phyloP scores from a whole-genome alignment of 73 alveolate genomes.

The Vitrella brassicaformis region DNA sequence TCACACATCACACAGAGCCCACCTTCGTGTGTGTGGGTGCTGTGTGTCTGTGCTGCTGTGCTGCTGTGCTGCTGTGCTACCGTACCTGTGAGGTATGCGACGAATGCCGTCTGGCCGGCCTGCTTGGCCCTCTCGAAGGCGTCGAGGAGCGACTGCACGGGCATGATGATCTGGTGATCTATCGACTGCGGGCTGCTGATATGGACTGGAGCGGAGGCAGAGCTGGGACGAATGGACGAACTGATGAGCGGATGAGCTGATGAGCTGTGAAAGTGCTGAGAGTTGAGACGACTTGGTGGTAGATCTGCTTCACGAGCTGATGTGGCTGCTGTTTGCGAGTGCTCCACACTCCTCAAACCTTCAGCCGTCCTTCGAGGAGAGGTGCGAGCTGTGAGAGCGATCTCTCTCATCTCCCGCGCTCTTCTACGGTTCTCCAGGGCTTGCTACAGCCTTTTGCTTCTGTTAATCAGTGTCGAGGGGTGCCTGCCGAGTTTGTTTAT shows the following conservation, averaged over 20 bases:
- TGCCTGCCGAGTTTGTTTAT: not conserved
- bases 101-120: conserved; percentile 19
- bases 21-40: not conserved
- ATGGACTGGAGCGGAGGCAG: not conserved
- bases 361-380: too few species aligned
- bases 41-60: not conserved
- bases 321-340: too few species aligned
- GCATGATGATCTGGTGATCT: not conserved
- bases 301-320: not conserved
- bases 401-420: too few species aligned
- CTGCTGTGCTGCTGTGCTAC: not conserved
- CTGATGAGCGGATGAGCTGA: not conserved
- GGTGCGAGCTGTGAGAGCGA: too few species aligned
- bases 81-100: conserved; percentile 18
- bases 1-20: not conserved
- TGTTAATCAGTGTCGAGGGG: not conserved
- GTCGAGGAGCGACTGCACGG: not conserved
- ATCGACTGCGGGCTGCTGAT: not conserved
- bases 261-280: not conserved
- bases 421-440: too few species aligned
- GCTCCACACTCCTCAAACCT: too few species aligned
- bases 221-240: too few species aligned
- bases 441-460: too few species aligned
- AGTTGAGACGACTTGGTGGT: not conserved
- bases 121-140: conserved; percentile 14